Conservation (phyloP, 768 basidiomycete species). For the Pholiota conissans region DNA sequence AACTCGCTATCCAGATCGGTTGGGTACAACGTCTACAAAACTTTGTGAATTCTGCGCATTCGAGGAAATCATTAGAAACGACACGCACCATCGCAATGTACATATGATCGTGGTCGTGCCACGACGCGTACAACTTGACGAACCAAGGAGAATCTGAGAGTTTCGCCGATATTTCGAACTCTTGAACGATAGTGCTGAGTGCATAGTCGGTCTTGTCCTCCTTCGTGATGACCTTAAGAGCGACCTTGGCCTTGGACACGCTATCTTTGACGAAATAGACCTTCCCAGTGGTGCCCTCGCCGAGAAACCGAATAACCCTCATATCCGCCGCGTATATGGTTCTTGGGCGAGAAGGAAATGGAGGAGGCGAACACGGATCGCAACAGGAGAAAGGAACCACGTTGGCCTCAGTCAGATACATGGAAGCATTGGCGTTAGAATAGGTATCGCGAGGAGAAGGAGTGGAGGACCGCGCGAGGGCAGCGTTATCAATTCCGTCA, state of each 20-base stretch:
- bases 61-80: neutral
- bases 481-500: neutral
- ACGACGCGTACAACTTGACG: slow-evolving; percentile 21
- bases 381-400: neutral
- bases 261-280: slow-evolving; percentile 28
- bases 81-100: slow-evolving; percentile 25
- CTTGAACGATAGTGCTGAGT: slow-evolving; percentile 16
- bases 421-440: neutral
- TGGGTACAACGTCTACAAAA: slow-evolving; percentile 24
- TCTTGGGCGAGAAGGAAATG: neutral
- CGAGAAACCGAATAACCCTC: slow-evolving; percentile 24
- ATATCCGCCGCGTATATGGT: slow-evolving; percentile 17
- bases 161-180: slow-evolving; percentile 20
- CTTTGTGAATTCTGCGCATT: neutral
- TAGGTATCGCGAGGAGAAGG: neutral
- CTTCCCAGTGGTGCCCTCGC: slow-evolving; percentile 26
- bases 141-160: slow-evolving; percentile 24
- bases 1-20: slow-evolving; percentile 32
- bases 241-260: slow-evolving; percentile 20
- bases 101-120: slow-evolving; percentile 23
- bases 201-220: slow-evolving; percentile 13
- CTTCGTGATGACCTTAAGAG: slow-evolving; percentile 31
- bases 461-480: neutral
- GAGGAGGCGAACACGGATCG: neutral
- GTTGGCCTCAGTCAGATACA: neutral